Evolutionary conservation across 495 filamentous ascomycete species (phyloP), one percentile per base, ranked within the genome.

Genomic region (Beverwykella pulmonaria): DNA sequence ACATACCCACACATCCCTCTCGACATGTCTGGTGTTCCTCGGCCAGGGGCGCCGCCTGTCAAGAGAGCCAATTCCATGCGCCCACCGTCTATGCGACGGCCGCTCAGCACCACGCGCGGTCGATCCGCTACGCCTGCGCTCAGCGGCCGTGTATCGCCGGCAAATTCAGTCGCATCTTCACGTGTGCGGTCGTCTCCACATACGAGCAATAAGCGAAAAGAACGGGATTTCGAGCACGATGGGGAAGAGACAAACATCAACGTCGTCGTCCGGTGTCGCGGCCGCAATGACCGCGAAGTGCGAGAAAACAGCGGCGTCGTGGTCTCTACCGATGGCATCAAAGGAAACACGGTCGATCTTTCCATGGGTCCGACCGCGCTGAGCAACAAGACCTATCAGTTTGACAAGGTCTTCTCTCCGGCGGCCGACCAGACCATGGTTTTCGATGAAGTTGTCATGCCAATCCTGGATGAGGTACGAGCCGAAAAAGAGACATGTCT

Each of bases 341-440:
- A 90, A 69, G 92, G 92, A 6, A 92, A 89, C 68, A 82, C 81
- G 34, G 86, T 98, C 27, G 88, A 93, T 59, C 77, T 98, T 36
- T 92, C 91, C 2, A 96, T 98, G 92, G 94, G 93, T 23, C 89
- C 92, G 14, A 94, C 86, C 75, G 88, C 92, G 34, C 77, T 97
- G 46, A 95, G 91, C 76, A 97, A 98, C 75, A 98, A 98, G 79
- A 89, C 91, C 1, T 98, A 98, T 75, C 88, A 89, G 62, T 98
- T 98, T 73, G 94, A 98, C 76, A 93, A 92, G 67, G 95, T 97
- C 52, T 98, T 98, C 74, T 96, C 94, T 0, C 91, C 92, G 8
- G 94, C 94, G 1, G 93, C 95, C 6, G 95, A 98, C 72, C 94
- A 98, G 75, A 82, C 80, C 36, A 92, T 93, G 81, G 82, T 98